Conservation (phyloP, 305 asterid genomes). For the Petunia hybrid region DNA sequence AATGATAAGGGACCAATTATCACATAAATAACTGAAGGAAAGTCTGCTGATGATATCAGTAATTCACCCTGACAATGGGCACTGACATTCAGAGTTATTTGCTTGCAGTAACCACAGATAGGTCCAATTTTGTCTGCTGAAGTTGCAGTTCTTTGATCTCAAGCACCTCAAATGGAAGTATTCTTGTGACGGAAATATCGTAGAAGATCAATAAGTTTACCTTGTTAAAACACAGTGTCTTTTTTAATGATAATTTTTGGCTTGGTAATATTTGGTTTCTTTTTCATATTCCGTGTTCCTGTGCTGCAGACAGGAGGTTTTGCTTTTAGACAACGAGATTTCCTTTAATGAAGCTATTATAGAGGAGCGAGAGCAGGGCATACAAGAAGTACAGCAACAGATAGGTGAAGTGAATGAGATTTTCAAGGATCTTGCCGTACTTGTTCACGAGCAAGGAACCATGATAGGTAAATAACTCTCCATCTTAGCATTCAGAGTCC, state of each 20-base stretch:
- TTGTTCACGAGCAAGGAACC: constrained; percentile 69
- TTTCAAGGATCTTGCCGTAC: constrained; percentile 68
- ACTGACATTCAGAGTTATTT: not conserved
- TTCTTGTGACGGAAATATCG: not conserved
- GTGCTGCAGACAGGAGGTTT: constrained; percentile 61
- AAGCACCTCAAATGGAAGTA: constrained; percentile 18
- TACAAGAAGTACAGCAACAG: constrained; percentile 67
- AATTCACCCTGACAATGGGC: not conserved
- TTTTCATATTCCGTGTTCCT: constrained; percentile 20
- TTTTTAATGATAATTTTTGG: not conserved
- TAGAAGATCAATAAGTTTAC: not conserved
- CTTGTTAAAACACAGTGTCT: not conserved
- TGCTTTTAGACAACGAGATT: constrained; percentile 59
- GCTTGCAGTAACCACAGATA: not conserved
- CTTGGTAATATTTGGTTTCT: constrained; percentile 18
- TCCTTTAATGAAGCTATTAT: constrained; percentile 65
- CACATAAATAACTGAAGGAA: not conserved
- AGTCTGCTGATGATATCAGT: not conserved
- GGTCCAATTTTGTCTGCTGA: not conserved
- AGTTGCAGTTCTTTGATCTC: not conserved
- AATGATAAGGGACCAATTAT: not conserved
- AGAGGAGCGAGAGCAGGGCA: constrained; percentile 74
- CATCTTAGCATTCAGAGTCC: not conserved
- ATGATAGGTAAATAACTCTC: constrained; percentile 56
- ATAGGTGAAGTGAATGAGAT: constrained; percentile 71